Evolutionary conservation across 2,329 filamentous ascomycete genomes (phyloP).

Genomic region (Colletotrichum tamarilloi): DNA sequence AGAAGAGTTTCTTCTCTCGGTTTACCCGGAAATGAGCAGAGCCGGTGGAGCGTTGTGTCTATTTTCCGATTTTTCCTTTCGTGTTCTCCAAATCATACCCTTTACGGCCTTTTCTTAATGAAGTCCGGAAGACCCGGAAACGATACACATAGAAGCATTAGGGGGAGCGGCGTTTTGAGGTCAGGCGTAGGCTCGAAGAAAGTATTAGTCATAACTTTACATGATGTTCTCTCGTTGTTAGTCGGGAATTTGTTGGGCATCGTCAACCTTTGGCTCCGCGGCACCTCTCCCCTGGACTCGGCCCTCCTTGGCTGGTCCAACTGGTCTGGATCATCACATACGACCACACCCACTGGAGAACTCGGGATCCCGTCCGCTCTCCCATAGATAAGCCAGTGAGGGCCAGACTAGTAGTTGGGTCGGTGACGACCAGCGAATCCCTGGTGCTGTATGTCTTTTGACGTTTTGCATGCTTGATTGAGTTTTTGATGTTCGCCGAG

Average conservation of each 20-base stretch:
- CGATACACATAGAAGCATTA: slow-evolving; percentile 1
- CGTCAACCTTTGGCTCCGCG: neutral
- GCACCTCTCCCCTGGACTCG: neutral
- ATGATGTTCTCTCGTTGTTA: neutral
- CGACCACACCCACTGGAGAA: too few relatives aligned
- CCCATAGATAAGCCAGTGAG: too few relatives aligned
- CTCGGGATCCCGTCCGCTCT: too few relatives aligned
- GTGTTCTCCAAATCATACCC: neutral
- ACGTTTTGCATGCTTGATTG: too few relatives aligned
- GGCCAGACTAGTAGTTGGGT: too few relatives aligned
- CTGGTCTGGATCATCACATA: fast-evolving
- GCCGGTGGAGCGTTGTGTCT: neutral
- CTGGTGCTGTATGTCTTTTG: too few relatives aligned
- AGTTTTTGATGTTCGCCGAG: too few relatives aligned
- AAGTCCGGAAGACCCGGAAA: neutral
- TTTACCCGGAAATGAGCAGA: neutral
- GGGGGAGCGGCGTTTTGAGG: neutral
- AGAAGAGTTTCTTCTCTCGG: slow-evolving; percentile 23
- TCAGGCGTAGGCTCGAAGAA: neutral
- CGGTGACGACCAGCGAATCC: too few relatives aligned
- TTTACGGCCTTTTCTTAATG: slow-evolving; percentile 5
- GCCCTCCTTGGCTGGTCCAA: too few relatives aligned
- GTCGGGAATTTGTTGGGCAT: neutral
- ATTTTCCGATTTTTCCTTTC: neutral
- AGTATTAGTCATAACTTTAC: neutral